A percentile compares a stretch with the other conserved stretches of the same genome.
Evolutionary conservation across 163 green algal species (phyloP).

Genomic region (Volvox carteri): DNA sequence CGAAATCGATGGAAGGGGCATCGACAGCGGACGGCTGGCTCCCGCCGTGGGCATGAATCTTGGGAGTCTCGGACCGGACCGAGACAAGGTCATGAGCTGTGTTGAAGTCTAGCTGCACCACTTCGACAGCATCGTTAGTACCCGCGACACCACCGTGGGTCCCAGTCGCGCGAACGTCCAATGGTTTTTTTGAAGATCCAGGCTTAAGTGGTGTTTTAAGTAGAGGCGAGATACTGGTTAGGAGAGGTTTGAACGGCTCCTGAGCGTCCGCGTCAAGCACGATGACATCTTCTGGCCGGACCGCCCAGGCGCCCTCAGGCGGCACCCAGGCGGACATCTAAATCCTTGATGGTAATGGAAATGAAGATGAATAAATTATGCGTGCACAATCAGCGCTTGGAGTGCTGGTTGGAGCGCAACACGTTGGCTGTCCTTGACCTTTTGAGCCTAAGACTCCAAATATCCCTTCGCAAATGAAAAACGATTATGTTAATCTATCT

Average conservation of each 20-base stretch:
- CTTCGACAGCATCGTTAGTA: not conserved
- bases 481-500: not conserved
- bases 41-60: not conserved
- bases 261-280: not conserved
- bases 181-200: not conserved
- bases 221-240: not conserved
- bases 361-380: not conserved
- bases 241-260: not conserved
- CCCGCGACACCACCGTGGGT: not conserved
- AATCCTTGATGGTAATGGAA: too few relatives aligned
- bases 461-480: not conserved
- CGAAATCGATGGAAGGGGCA: not conserved
- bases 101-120: conserved; percentile 5
- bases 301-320: conserved; percentile 7
- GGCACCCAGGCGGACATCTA: conserved; percentile 48
- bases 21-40: not conserved
- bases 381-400: not conserved
- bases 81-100: not conserved
- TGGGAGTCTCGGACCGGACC: not conserved
- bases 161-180: not conserved
- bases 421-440: not conserved
- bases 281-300: not conserved
- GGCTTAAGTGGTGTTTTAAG: not conserved
- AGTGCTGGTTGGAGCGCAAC: not conserved
- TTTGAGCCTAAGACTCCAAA: not conserved